phyloP scores from a whole-genome alignment of 2,329 filamentous ascomycete genomes.

The Paramyrothecium roridum region DNA sequence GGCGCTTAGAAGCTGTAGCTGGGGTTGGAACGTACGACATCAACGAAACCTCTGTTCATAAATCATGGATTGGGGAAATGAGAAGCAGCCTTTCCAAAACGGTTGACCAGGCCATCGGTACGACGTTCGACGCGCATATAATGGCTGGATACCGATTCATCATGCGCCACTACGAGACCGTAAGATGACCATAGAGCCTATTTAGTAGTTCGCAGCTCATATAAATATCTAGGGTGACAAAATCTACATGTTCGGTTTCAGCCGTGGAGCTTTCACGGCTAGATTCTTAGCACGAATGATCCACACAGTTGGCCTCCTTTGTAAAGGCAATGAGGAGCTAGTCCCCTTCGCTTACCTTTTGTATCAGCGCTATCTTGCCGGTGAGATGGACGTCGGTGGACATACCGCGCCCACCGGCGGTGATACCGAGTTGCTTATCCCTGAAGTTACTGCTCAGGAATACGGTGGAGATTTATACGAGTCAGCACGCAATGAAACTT shows the following conservation, averaged over 20 bases:
- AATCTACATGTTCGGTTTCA: constrained; percentile 54
- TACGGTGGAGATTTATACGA: no score
- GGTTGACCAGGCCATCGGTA: constrained; percentile 35
- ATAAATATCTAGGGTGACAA: constrained; percentile 33
- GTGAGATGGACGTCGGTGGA: constrained; percentile 24
- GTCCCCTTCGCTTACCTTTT: constrained; percentile 45
- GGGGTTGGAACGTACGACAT: constrained; percentile 42
- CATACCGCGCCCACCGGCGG: constrained; percentile 12
- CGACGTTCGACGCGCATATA: constrained; percentile 43
- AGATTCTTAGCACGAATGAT: constrained; percentile 51
- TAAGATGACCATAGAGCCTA: constrained; percentile 3
- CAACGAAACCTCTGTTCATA: constrained; percentile 32
- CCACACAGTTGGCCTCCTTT: constrained; percentile 44
- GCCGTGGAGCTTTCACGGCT: constrained; percentile 50
- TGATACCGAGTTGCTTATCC: constrained; percentile 21
- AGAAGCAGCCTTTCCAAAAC: constrained; percentile 27
- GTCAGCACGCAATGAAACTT: no score
- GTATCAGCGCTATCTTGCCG: constrained; percentile 36
- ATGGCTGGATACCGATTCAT: constrained; percentile 45
- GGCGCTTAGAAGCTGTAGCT: constrained; percentile 15
- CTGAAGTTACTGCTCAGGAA: no score
- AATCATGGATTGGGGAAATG: constrained; percentile 24
- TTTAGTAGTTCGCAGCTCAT: neutral
- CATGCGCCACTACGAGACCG: constrained; percentile 43
- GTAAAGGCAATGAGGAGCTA: constrained; percentile 51